A percentile compares a stretch with the other conserved stretches of the same genome.
phyloP scores from a whole-genome alignment of 768 basidiomycete genomes.

The Leccinum truebloodii region DNA sequence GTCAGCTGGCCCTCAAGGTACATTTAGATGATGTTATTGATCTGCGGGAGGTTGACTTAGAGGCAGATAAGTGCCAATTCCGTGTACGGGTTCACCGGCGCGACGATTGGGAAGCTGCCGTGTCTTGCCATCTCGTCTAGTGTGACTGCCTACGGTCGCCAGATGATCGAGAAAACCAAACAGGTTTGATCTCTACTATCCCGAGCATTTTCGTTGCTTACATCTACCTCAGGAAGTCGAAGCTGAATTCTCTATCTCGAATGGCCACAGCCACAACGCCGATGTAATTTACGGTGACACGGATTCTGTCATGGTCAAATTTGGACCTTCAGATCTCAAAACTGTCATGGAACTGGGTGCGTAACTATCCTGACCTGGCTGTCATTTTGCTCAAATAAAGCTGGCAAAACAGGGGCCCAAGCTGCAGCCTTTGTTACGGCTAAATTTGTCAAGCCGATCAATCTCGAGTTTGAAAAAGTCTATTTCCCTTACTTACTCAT shows the following conservation, averaged over 20 bases:
- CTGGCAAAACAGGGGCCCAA: slow-evolving; percentile 64
- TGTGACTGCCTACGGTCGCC: slow-evolving; percentile 93
- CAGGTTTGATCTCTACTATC: slow-evolving; percentile 45
- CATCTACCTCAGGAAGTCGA: slow-evolving; percentile 69
- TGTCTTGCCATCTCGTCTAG: slow-evolving; percentile 96
- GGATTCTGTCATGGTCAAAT: slow-evolving; percentile 98
- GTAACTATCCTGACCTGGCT: slow-evolving; percentile 20
- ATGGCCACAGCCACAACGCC: slow-evolving; percentile 85
- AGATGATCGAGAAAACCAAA: slow-evolving; percentile 99
- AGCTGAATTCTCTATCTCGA: slow-evolving; percentile 78
- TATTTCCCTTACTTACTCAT: slow-evolving; percentile 98
- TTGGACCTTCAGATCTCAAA: slow-evolving; percentile 85
- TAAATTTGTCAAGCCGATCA: slow-evolving; percentile 94
- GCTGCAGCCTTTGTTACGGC: slow-evolving; percentile 89
- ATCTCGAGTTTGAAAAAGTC: slow-evolving; percentile 98
- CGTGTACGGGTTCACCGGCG: slow-evolving; percentile 98
- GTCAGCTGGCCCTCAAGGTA: slow-evolving; percentile 95
- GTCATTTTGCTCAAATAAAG: background rate
- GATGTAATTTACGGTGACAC: slow-evolving; percentile 98
- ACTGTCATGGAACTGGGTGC: slow-evolving; percentile 89
- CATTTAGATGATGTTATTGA: background rate
- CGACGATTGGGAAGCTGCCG: slow-evolving; percentile 94
- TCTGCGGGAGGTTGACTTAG: slow-evolving; percentile 3
- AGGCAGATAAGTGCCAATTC: slow-evolving; percentile 96
- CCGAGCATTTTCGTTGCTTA: background rate